Conservation (phyloP, 139 green algal species). For the Edaphochlamys debaryana region DNA sequence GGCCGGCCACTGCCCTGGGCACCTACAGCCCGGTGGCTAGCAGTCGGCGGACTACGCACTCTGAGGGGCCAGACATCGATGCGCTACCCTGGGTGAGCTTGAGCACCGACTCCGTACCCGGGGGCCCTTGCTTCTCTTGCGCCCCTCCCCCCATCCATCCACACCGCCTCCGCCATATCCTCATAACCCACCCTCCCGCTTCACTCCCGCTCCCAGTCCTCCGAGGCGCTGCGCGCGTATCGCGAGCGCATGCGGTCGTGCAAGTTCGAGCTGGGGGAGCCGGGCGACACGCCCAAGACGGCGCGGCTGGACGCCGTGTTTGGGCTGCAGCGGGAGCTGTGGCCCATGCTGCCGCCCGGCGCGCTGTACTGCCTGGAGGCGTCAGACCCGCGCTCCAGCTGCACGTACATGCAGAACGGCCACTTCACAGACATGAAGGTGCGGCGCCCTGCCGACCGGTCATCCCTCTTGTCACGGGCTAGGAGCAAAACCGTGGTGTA, state of each 20-base stretch:
- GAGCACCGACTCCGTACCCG: no score
- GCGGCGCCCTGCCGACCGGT: no score
- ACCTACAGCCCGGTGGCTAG: not conserved
- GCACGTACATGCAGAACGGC: slow-evolving; percentile 17
- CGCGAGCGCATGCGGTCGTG: not conserved
- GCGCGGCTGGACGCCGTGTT: slow-evolving; percentile 34
- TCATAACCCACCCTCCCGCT: not conserved
- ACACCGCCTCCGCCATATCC: not conserved
- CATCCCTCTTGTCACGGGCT: no score
- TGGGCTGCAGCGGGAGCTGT: slow-evolving; percentile 2
- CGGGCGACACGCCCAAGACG: not conserved
- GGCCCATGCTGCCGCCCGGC: slow-evolving; percentile 31
- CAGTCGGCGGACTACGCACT: not conserved
- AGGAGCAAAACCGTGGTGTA: no score
- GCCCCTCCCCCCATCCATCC: no score
- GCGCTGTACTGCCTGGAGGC: slow-evolving; percentile 24
- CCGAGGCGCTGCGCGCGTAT: not conserved
- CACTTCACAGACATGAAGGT: slow-evolving; percentile 13
- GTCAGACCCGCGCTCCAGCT: not conserved
- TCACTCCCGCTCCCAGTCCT: not conserved
- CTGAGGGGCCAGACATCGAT: not conserved
- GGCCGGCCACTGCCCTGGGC: not conserved
- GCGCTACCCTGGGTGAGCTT: not conserved
- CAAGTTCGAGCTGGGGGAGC: not conserved
- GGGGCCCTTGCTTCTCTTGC: no score